Evolutionary conservation across 805 yeast genomes (phyloP), one percentile per base, ranked within the genome.

Genomic region (Suhomyces prunicola): DNA sequence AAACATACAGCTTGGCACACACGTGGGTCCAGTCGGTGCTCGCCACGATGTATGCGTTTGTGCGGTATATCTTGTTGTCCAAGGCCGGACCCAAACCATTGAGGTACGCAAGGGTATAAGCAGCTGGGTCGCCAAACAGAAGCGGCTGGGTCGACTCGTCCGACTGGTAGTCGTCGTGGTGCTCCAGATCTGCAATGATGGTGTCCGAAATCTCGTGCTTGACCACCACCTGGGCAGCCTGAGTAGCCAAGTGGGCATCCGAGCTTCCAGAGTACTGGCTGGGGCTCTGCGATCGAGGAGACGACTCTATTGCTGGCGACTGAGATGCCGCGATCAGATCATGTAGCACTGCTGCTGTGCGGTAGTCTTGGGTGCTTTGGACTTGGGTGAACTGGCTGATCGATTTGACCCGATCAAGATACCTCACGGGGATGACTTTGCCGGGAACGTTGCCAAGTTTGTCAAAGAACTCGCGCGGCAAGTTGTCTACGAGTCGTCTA

Each of bases 1-100:
- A 13, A 10, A 54, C 54, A 52, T 63, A 72, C 33, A 58, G 49
- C 49, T 73, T 73, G 17, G 67, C 59, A 54, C 74, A 71, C 1
- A 68, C 46, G 17, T 61, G 63, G 19, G 57, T 47, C 54, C 66
- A 60, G 50, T 70, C 67, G 1, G 46, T 54, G 9, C 58, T 47
- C 2, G 66, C 72, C 2, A 60, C 64, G 2, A 71, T 42, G 23
- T 49, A 53, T 2, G 65, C 71, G 5, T 50, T 44, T 3, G 61
- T 60, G 10, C 47, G 50, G 55, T 60, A 69, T 1, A 62, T 46
- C 22, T 45, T 48, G 42, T 51, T 42, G 9, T 42, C 31, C 51
- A 13, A 52, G 55, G 17, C 23, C n/a, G 12, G 13, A 1, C 33
- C 23, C 6, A 46, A 9, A 26, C 12, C 36, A 10, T 35, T 47